Conservation (phyloP, 371 early-diverging fungal species). For the Smittium culicis region DNA sequence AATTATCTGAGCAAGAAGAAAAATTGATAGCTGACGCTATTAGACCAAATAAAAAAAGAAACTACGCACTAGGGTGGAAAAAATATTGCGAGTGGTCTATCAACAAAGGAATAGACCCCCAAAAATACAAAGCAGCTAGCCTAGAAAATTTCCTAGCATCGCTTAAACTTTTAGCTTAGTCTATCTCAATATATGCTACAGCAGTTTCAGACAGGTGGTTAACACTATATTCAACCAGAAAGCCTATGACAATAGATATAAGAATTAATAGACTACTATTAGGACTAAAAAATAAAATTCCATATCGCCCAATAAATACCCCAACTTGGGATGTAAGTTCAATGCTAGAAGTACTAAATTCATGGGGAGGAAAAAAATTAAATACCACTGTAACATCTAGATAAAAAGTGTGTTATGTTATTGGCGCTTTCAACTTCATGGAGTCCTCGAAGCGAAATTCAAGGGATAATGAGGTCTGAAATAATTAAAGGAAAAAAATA, state of each 20-base stretch:
- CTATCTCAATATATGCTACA: constrained; percentile 5
- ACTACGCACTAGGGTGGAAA: not conserved
- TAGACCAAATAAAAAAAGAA: not conserved
- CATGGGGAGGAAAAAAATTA: not conserved
- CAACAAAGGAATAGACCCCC: not conserved
- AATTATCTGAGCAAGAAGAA: not conserved
- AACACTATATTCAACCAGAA: not conserved
- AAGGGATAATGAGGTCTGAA: constrained; percentile 3
- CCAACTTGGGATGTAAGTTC: not conserved
- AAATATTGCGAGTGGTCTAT: not conserved
- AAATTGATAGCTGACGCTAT: not conserved
- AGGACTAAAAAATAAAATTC: constrained; percentile 1
- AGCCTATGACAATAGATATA: not conserved
- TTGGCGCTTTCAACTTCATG: not conserved
- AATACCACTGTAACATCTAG: not conserved
- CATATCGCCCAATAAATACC: not conserved
- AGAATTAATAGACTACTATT: not conserved
- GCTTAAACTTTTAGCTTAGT: not conserved
- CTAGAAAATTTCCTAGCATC: not conserved
- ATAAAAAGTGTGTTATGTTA: not conserved
- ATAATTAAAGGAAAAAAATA: constrained; percentile 1
- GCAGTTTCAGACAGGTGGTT: constrained; percentile 1
- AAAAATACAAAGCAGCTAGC: not conserved
- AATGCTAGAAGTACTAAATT: not conserved
- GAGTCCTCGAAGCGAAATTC: not conserved